Conservation (phyloP, 176 grass and related monocot genomes). For the Cenchrus purpureus region DNA sequence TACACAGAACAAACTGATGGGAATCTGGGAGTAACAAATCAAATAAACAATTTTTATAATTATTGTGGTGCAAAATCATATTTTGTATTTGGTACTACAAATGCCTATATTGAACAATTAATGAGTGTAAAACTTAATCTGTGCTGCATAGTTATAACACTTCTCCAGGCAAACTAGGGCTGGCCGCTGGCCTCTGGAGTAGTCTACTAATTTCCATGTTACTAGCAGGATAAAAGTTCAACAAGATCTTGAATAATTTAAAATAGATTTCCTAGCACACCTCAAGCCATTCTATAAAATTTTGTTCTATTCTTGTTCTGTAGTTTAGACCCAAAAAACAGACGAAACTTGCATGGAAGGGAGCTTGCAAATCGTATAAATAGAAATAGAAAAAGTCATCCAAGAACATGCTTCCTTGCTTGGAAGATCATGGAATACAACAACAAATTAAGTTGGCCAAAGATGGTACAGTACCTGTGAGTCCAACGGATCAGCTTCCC, state of each 20-base stretch:
- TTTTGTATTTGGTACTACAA: conserved; percentile 6
- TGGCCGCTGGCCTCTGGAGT: neutral
- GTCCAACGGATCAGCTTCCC: conserved; percentile 94
- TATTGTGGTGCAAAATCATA: conserved; percentile 13
- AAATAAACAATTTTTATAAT: neutral
- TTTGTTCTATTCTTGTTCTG: neutral
- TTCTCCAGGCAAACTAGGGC: neutral
- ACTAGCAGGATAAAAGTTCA: conserved; percentile 13
- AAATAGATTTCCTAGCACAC: conserved; percentile 2
- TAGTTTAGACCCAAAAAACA: conserved; percentile 32
- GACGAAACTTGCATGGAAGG: conserved; percentile 1
- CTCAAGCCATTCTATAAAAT: neutral
- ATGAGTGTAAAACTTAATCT: neutral
- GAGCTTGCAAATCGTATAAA: conserved; percentile 10
- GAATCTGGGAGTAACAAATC: neutral
- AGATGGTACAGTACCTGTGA: conserved; percentile 65
- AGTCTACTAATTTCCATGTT: conserved; percentile 17
- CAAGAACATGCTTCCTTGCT: neutral
- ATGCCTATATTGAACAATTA: neutral
- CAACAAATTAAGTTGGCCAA: conserved; percentile 39
- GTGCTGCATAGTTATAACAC: neutral
- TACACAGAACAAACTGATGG: conserved; percentile 1
- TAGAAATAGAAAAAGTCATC: neutral
- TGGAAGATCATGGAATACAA: neutral
- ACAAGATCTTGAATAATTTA: neutral